These are phyloP conservation scores for Boletus mariae DNA, from an alignment of 1,284 basidiomycete genomes.

Conservation along the genomic window DNA sequence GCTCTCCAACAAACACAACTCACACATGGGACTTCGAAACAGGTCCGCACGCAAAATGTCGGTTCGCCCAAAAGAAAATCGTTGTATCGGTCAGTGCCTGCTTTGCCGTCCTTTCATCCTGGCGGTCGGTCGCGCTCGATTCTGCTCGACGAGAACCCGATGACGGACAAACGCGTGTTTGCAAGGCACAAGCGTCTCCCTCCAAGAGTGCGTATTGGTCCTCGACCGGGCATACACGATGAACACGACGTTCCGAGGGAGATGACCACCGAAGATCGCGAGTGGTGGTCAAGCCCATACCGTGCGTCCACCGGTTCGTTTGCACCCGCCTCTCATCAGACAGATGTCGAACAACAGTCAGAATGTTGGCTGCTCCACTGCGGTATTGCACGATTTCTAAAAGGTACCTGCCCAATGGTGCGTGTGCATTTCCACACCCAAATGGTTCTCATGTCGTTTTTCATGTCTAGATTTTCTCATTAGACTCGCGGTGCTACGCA, in stretches of 20 bases:
- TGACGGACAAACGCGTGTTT: constrained; percentile 46
- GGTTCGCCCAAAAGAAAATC: constrained; percentile 31
- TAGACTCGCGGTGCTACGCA: constrained; percentile 49
- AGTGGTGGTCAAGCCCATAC: constrained; percentile 72
- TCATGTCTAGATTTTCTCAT: constrained; percentile 57
- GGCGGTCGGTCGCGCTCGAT: constrained; percentile 50
- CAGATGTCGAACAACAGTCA: constrained; percentile 42
- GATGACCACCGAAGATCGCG: constrained; percentile 60
- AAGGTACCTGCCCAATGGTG: constrained; percentile 56
- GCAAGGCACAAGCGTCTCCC: constrained; percentile 55
- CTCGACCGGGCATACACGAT: constrained; percentile 14
- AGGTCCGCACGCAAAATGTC: constrained; percentile 11
- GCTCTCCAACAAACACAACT: constrained; percentile 34
- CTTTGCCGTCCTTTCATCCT: constrained; percentile 41
- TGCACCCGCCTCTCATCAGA: background rate
- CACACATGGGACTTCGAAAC: constrained; percentile 9
- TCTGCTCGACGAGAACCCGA: constrained; percentile 53
- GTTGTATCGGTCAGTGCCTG: constrained; percentile 36
- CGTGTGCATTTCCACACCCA: constrained; percentile 15
- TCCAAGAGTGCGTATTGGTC: constrained; percentile 39
- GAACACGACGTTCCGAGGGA: constrained; percentile 42
- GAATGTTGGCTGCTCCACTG: constrained; percentile 65
- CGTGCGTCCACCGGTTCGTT: constrained; percentile 41
- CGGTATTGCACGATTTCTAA: constrained; percentile 52
- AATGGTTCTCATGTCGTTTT: constrained; percentile 4